Evolutionary conservation across 2,329 filamentous ascomycete species (phyloP), one percentile per base, ranked within the genome.

Genomic region (Fusarium stilboides): DNA sequence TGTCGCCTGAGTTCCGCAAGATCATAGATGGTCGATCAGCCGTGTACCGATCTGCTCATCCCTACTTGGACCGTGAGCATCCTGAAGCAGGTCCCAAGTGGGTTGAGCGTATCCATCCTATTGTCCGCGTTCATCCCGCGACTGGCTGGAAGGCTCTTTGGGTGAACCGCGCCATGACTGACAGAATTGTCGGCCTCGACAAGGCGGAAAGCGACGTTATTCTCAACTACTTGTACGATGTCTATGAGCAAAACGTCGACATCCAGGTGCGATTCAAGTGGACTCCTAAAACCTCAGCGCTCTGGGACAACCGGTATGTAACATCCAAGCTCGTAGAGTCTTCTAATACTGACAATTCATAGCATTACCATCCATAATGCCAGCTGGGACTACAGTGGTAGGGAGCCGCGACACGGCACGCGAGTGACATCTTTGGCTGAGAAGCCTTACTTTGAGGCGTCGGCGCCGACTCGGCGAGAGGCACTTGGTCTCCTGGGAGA

Each of bases 81-180:
- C 87, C 88, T 0, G 83, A 83, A 14, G 83, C 84, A 0, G 91
- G 91, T 0, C 91, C 90, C 0, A 87, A 89, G 77, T 84, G 84
- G 70, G 80, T 93, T n/a, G 90, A 92, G 77, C 85, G 91, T 8
- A 81, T 85, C 12, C 91, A 93, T 75, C 90, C 91, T 0, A 77
- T 93, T 12, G 91, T 93, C 3, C 85, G 91, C 5, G 88, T 91
- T 0, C 91, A 93, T 74, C 91, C 91, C 1, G 90, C 88, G 0
- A 93, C 91, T 0, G 91, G 91, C 1, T 93, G 91, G 91, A 93
- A 92, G 77, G 84, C 89, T 0, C 82, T 93, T 1, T 93, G 86
- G 83, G 91, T 93, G 0, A 93, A 93, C 75, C 85, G 90, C 5
- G 82, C 88, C 3, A 90, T 93, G 85, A 93, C 91, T 0, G 84